phyloP scores from a whole-genome alignment of 202 grass and related monocot genomes.

The Carex arenaria region DNA sequence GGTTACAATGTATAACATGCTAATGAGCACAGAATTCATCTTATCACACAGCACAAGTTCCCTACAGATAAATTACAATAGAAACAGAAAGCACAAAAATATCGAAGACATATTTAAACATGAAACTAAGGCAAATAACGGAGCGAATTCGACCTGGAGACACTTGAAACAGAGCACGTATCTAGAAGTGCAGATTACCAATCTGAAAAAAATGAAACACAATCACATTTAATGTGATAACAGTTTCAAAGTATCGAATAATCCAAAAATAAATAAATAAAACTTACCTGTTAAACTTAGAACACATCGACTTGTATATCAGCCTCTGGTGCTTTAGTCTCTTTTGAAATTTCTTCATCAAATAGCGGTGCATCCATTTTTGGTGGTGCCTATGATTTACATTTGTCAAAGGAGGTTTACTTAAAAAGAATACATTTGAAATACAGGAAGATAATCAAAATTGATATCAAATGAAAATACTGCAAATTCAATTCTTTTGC shows the following conservation, averaged over 20 bases:
- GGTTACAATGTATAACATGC: not conserved
- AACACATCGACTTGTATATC: constrained; percentile 42
- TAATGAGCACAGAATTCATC: not conserved
- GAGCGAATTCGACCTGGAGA: not conserved
- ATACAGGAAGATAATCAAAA: not conserved
- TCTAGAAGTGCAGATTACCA: not conserved
- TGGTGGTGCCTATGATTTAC: constrained; percentile 33
- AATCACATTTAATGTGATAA: not conserved
- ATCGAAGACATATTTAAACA: not conserved
- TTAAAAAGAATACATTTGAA: not conserved
- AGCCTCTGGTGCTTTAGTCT: not conserved
- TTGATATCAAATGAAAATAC: not conserved
- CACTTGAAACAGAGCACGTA: not conserved
- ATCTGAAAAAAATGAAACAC: not conserved
- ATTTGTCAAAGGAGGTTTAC: not conserved
- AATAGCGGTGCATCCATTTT: constrained; percentile 49
- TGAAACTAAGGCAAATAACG: not conserved
- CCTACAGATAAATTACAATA: not conserved
- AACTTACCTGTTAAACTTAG: constrained; percentile 24
- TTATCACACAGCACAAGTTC: not conserved
- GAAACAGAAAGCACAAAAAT: not conserved
- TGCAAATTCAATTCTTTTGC: not conserved
- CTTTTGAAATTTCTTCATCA: constrained; percentile 18
- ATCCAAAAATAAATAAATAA: not conserved
- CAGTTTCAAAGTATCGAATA: too few species aligned